Base-by-base conservation (phyloP, 169 alveolate genomes). In the Besnoitia besnoiti region DNA sequence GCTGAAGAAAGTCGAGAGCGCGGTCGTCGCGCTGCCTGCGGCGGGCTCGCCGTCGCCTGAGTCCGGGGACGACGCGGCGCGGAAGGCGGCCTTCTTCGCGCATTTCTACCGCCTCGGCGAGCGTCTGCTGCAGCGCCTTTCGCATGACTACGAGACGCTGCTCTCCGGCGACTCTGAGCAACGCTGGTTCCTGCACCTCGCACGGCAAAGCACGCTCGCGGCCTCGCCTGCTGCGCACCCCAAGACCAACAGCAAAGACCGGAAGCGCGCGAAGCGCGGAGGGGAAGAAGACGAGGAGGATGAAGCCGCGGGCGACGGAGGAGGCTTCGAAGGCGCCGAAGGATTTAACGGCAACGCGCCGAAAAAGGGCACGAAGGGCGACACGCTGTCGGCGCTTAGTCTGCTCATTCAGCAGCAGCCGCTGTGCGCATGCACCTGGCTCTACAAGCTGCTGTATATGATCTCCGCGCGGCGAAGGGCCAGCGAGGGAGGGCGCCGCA, bases 401-500 rank as follows among this genome's bases (percentile, higher is more conserved):
- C 80, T 67, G 14, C n/a, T 67, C 42, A 67, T 35, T 7, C 80
- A 67, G 80, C 80, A 67, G 44, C 80, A 67, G 44, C 80, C 80
- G 40, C 47, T 67, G 24, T 67, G 80, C 44, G 39, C 80, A 5
- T 35, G 39, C 80, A 67, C 14, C 24, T 35, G 42, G 46, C 39
- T 67, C 30, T 16, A 67, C 80, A 30, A 35, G 24, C 44, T 67
- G 46, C 80, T 67, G 40, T 35, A 33, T 16, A 30, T 67, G 39
- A 35, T 35, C 19, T 30, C 80, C 10, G 80, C 21, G 44, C 14
- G 24, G 42, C 19, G n/a, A 42, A n/a, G n/a, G 80, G 44, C 35
- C 76, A 30, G 4, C 39, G 80, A 2, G n/a, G 80, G 30, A 7
- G 80, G 30, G 24, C 8, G 80, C 1, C 47, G 80, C 21, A 35